Base-by-base conservation (phyloP, 768 basidiomycete species). In the Clavulina sp. region DNA sequence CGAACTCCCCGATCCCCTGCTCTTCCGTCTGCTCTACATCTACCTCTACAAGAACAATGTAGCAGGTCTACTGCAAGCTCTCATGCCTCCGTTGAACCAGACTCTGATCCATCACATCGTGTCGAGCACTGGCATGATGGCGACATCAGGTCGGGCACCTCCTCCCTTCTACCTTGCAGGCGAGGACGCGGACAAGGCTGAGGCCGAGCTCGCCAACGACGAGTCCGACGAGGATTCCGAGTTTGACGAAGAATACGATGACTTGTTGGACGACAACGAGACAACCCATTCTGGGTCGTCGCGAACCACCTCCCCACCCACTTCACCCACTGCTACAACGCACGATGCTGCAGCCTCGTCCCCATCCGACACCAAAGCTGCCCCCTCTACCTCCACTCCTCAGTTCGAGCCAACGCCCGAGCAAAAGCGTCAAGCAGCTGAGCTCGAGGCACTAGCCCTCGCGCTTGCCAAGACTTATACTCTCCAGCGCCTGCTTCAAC, bases 21-120 rank as follows among this genome's bases (percentile, higher is more conserved):
- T 74, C 7, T 86, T 79, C 68, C 67, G 75, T 2, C 63, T 70
- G 30, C 68, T 88, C 28, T 69, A 74, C 49, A 62, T 69, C 9
- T 87, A 75, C 68, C 69, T 87, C 50, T 85, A 87, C 65, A 77
- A 74, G 7, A 78, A 77, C 54, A 68, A 73, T 49, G 54, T 69
- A 0, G 62, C 69, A n/a, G 58, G 60, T 34, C 69, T 88, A 23
- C 68, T 83, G 54, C 63, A 65, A 6, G 60, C 70, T 2, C 69
- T 84, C 38, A 58, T 72, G 54, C 64, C 71, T n/a, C n/a, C n/a
- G n/a, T n/a, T n/a, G n/a, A n/a, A n/a, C n/a, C n/a, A n/a, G n/a
- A n/a, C n/a, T n/a, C n/a, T n/a, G n/a, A n/a, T 28, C 52, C 59
- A 18, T 28, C 63, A 60, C n/a, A n/a, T n/a, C n/a, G n/a, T n/a